Conservation (phyloP, 106 monocot species). For the Xerophyta viscosa region DNA sequence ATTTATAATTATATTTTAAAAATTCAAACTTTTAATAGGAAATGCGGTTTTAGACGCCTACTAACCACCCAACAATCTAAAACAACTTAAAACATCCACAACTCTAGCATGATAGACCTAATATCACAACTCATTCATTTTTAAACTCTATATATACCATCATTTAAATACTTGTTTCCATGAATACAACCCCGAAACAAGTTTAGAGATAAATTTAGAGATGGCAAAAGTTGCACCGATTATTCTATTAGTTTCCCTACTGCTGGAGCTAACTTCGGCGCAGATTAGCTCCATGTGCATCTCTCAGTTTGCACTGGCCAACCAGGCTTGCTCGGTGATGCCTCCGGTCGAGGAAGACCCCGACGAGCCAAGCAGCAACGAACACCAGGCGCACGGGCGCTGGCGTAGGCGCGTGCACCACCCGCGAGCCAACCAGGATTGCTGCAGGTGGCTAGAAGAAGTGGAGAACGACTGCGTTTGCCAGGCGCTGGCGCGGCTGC, state of each 20-base stretch:
- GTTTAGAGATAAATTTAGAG: no score
- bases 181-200: no score
- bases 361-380: not conserved
- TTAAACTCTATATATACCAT: no score
- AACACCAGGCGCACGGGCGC: not conserved
- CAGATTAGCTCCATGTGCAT: not conserved
- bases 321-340: conserved; percentile 7
- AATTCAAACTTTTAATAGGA: no score
- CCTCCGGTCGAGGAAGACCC: conserved; percentile 3
- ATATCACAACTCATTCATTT: no score
- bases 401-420: not conserved
- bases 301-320: conserved; percentile 2
- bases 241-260: conserved; percentile 1
- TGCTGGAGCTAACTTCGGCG: not conserved
- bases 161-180: no score
- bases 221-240: no score
- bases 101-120: no score
- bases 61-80: no score
- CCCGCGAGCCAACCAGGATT: conserved; percentile 3
- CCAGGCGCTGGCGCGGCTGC: not conserved
- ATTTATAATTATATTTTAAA: no score
- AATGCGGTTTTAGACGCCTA: no score
- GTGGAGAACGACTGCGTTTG: conserved; percentile 4
- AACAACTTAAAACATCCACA: no score
- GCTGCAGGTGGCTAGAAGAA: conserved; percentile 9